Percentiles rank a stretch among this genome's conserved stretches.
Conservation (phyloP, 768 basidiomycete genomes). For the Lentinus brumalis region DNA sequence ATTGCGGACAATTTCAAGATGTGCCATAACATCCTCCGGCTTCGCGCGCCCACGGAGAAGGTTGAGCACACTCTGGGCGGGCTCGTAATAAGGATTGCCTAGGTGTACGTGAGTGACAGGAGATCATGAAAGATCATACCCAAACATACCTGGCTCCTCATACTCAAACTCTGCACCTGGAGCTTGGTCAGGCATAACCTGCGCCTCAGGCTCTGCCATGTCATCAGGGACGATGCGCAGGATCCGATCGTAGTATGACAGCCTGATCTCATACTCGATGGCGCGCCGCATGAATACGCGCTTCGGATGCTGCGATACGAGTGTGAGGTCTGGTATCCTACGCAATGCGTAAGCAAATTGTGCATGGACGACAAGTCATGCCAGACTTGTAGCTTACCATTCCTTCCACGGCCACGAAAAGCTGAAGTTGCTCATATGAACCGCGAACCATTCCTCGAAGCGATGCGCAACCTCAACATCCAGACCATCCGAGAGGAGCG, state of each 20-base stretch:
- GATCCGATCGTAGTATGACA: conserved; percentile 93
- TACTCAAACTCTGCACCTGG: conserved; percentile 84
- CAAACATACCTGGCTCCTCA: conserved; percentile 68
- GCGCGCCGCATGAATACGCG: conserved; percentile 86
- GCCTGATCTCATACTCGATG: conserved; percentile 84
- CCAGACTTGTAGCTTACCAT: conserved; percentile 50
- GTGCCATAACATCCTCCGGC: conserved; percentile 75
- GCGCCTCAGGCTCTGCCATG: conserved; percentile 69
- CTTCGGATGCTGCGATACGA: conserved; percentile 80
- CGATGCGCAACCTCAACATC: conserved; percentile 82
- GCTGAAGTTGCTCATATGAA: conserved; percentile 96
- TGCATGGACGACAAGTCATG: not conserved
- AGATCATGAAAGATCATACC: not conserved
- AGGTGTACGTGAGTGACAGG: not conserved
- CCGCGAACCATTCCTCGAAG: conserved; percentile 93
- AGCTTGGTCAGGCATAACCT: conserved; percentile 65
- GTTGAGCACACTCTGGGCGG: conserved; percentile 74
- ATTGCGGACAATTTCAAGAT: conserved; percentile 70
- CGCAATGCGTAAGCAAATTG: not conserved
- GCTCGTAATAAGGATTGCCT: conserved; percentile 82
- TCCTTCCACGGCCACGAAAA: conserved; percentile 99
- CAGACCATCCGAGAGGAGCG: conserved; percentile 76
- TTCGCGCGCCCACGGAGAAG: conserved; percentile 82
- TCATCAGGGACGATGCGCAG: conserved; percentile 82
- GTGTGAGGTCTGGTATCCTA: conserved; percentile 84